phyloP scores from a whole-genome alignment of 495 filamentous ascomycete genomes.

The Hyphodiscus hymeniophilus region DNA sequence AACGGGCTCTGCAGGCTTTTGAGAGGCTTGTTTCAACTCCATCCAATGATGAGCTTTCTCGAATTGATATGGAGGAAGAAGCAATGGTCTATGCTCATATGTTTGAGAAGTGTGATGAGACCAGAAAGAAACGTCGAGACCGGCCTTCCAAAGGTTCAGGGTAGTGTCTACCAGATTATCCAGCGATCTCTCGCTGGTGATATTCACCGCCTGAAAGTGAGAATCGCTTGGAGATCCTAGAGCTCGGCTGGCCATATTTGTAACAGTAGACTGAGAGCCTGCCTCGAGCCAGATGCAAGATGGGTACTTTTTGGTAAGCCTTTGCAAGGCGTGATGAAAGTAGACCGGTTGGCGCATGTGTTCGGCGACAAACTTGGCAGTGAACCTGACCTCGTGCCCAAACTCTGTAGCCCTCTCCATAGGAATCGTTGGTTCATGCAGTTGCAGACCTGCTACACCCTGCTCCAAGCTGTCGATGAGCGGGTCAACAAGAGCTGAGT shows the following conservation, averaged over 20 bases:
- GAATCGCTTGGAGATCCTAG: slow-evolving; percentile 6
- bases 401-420: slow-evolving; percentile 24
- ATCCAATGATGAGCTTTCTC: slow-evolving; percentile 29
- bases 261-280: slow-evolving; percentile 40
- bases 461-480: slow-evolving; percentile 26
- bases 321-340: slow-evolving; percentile 39
- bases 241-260: slow-evolving; percentile 32
- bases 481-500: slow-evolving; percentile 37
- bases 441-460: slow-evolving; percentile 13
- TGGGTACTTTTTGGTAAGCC: slow-evolving; percentile 29
- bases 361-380: slow-evolving; percentile 30
- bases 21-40: slow-evolving; percentile 26
- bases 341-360: slow-evolving; percentile 45
- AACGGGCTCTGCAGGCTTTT: not conserved
- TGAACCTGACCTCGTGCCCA: slow-evolving; percentile 28
- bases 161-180: slow-evolving; percentile 34
- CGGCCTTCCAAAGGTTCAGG: slow-evolving; percentile 37
- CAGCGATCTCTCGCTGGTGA: slow-evolving; percentile 27
- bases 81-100: slow-evolving; percentile 20
- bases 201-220: slow-evolving; percentile 35
- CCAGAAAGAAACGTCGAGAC: slow-evolving; percentile 38
- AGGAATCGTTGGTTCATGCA: slow-evolving; percentile 3
- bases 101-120: slow-evolving; percentile 32
- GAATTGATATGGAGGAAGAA: slow-evolving; percentile 37
- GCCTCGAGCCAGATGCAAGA: slow-evolving; percentile 41